Conservation (phyloP, 2,329 filamentous ascomycete species). For the Xylariales sp. region DNA sequence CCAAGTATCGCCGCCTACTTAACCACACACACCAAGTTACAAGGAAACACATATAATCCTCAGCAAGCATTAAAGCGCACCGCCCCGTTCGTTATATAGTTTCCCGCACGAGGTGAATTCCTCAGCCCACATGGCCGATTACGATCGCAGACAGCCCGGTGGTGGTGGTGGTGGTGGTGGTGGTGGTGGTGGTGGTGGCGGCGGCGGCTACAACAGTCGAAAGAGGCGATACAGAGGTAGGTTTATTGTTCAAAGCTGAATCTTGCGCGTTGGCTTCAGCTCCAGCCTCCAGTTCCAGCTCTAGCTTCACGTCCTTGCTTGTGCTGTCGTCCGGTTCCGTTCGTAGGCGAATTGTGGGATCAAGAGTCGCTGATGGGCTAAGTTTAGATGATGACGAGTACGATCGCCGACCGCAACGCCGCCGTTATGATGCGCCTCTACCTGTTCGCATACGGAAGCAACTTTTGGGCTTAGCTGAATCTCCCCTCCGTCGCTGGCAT, state of each 20-base stretch:
- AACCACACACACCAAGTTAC: constrained; percentile 8
- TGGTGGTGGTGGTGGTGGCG: constrained; percentile 50
- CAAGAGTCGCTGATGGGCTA: constrained; percentile 12
- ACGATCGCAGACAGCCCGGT: constrained; percentile 65
- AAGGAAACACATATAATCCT: neutral
- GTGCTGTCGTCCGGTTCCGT: neutral
- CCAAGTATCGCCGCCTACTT: neutral
- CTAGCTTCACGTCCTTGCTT: constrained; percentile 20
- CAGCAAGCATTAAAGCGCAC: constrained; percentile 15
- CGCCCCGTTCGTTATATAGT: constrained; percentile 2
- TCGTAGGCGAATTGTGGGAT: neutral
- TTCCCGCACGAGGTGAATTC: neutral
- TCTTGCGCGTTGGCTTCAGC: neutral
- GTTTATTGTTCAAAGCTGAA: constrained; percentile 38
- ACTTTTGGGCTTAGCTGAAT: constrained; percentile 83
- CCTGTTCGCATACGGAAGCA: constrained; percentile 80
- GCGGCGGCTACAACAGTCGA: constrained; percentile 67
- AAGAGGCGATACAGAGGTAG: constrained; percentile 85
- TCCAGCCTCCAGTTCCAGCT: neutral
- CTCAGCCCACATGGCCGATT: constrained; percentile 62
- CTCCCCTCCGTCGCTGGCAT: constrained; percentile 79
- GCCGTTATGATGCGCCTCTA: constrained; percentile 77
- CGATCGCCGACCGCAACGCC: constrained; percentile 78
- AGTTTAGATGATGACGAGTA: constrained; percentile 77
- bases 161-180: constrained; percentile 54